phyloP scores from a whole-genome alignment of 495 filamentous ascomycete genomes.

The Symbiotaphrina buchneri region DNA sequence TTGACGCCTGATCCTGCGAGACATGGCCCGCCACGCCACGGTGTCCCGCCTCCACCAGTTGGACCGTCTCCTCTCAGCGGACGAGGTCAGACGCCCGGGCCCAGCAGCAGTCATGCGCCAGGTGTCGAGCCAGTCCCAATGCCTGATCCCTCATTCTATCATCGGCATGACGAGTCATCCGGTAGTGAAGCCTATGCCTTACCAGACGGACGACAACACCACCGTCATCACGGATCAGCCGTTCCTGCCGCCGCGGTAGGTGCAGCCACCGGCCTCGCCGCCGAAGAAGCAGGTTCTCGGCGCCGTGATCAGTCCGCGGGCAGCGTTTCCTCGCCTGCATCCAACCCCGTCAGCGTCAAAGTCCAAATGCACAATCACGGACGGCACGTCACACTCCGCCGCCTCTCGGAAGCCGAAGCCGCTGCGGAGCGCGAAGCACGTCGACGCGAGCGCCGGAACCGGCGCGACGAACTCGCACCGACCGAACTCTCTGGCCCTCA shows the following conservation, averaged over 20 bases:
- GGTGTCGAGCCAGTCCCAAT: constrained; percentile 15
- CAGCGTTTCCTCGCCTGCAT: constrained; percentile 19
- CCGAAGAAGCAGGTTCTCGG: constrained; percentile 19
- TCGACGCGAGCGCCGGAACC: constrained; percentile 18
- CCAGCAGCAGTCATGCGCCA: not conserved
- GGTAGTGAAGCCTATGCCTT: constrained; percentile 33
- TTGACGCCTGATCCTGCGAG: not conserved
- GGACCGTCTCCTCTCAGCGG: not conserved
- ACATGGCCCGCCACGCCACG: constrained; percentile 1
- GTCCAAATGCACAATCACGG: constrained; percentile 58
- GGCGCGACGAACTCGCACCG: constrained; percentile 19
- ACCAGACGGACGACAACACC: constrained; percentile 21
- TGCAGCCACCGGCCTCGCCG: constrained; percentile 16
- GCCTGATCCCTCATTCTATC: constrained; percentile 27
- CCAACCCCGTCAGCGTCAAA: constrained; percentile 54
- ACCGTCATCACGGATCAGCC: constrained; percentile 17
- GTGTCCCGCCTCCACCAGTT: constrained; percentile 5
- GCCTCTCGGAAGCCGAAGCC: constrained; percentile 64
- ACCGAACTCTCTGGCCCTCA: too few relatives aligned
- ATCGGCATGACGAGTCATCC: constrained; percentile 33
- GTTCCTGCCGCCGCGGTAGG: constrained; percentile 8
- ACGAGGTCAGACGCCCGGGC: not conserved
- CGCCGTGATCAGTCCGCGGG: constrained; percentile 5
- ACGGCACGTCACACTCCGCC: constrained; percentile 57
- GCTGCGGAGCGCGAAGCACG: constrained; percentile 33